These are phyloP conservation scores for Leucosporidium yakuticum DNA, from an alignment of 768 basidiomycete genomes.

Conservation along the genomic window DNA sequence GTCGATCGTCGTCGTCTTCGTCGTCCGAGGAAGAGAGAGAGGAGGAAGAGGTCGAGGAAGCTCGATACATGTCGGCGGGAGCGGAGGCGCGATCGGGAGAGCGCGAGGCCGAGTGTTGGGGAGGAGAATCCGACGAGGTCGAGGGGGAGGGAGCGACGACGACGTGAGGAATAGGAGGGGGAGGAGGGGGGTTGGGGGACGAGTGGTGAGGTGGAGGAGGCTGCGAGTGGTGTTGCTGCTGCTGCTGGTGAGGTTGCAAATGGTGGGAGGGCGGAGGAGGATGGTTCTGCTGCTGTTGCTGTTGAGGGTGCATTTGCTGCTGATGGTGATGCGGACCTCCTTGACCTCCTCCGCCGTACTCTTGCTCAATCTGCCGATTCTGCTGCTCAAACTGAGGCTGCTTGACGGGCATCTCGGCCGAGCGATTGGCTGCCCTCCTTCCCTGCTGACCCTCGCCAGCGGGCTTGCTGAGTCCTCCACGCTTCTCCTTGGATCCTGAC, in stretches of 20 bases:
- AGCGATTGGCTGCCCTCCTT: constrained; percentile 46
- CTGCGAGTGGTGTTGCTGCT: constrained; percentile 27
- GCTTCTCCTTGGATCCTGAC: constrained; percentile 38
- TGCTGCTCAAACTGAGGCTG: constrained; percentile 93
- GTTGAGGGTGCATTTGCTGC: constrained; percentile 7
- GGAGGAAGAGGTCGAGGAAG: no score
- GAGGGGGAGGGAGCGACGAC: constrained; percentile 17
- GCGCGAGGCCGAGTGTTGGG: no score
- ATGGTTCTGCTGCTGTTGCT: neutral
- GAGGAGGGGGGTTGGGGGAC: constrained; percentile 2
- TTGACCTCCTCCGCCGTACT: constrained; percentile 41
- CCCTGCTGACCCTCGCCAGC: constrained; percentile 38
- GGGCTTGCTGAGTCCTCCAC: constrained; percentile 37
- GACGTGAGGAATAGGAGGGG: neutral
- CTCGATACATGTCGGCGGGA: constrained; percentile 8
- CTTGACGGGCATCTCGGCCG: constrained; percentile 78
- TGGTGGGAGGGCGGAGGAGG: no score
- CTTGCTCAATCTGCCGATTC: constrained; percentile 84
- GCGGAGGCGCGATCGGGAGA: constrained; percentile 20
- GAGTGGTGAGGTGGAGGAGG: constrained; percentile 6
- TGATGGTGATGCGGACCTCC: constrained; percentile 2
- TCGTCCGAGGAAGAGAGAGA: neutral
- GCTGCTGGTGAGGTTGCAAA: constrained; percentile 7
- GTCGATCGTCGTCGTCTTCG: constrained; percentile 27
- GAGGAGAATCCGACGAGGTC: no score